phyloP scores from a whole-genome alignment of 257 asterid species.

The Solanum bulbocastanum region DNA sequence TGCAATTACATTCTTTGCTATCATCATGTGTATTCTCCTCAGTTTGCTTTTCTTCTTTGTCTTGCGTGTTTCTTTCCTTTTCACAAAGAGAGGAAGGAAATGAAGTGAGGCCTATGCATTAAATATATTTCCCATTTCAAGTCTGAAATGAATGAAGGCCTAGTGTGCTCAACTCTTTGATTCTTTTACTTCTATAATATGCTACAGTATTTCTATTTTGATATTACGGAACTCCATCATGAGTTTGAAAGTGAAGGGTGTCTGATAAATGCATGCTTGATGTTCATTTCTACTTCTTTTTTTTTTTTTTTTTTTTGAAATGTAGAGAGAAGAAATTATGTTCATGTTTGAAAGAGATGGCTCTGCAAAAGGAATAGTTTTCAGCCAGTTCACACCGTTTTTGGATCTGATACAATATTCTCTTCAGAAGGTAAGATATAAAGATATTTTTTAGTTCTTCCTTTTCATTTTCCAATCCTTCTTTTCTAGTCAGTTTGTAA shows the following conservation, averaged over 20 bases:
- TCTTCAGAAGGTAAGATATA: neutral
- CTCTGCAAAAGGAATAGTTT: slow-evolving; percentile 55
- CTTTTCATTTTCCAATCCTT: no score
- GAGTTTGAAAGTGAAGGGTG: neutral
- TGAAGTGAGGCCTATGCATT: neutral
- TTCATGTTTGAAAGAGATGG: slow-evolving; percentile 61
- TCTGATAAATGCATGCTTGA: neutral
- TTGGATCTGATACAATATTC: neutral
- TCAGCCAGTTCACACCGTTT: neutral
- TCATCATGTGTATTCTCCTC: neutral
- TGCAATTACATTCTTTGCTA: neutral
- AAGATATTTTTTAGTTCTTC: neutral
- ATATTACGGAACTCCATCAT: neutral
- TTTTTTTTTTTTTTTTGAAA: no score
- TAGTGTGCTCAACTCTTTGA: neutral
- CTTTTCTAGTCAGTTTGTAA: neutral
- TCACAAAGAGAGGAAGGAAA: neutral
- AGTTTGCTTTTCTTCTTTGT: slow-evolving; percentile 3
- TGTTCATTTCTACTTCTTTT: neutral
- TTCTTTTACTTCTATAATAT: neutral
- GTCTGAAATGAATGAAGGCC: neutral
- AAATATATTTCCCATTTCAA: neutral
- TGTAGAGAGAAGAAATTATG: neutral
- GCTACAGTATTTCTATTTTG: neutral
- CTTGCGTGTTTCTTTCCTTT: slow-evolving; percentile 7